A percentile compares a stretch with the other conserved stretches of the same genome.
These are phyloP conservation scores for Tremella fuciformis DNA, from an alignment of 768 basidiomycete species.

Conservation along the genomic window DNA sequence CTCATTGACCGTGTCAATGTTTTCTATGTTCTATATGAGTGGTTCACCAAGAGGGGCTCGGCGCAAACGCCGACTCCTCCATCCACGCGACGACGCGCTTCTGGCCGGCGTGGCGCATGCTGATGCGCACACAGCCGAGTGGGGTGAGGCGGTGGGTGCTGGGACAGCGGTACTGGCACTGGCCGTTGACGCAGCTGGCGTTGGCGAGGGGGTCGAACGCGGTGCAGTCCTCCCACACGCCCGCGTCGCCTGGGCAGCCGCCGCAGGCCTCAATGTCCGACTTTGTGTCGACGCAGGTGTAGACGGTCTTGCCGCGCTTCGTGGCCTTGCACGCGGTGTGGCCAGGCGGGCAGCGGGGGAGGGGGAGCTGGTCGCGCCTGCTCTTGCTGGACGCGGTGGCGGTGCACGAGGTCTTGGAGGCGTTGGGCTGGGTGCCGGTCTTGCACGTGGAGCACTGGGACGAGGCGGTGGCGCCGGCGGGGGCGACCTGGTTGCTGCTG, in stretches of 20 bases:
- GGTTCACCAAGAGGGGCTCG: no score
- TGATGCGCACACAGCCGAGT: slow-evolving; percentile 2
- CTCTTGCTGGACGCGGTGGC: neutral
- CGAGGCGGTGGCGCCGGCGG: slow-evolving; percentile 3
- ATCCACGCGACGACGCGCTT: no score
- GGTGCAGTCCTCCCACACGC: slow-evolving; percentile 4
- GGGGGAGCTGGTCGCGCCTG: neutral
- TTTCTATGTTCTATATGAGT: no score
- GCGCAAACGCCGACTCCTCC: no score
- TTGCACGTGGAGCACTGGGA: slow-evolving; percentile 4
- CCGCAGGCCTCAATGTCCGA: slow-evolving; percentile 7
- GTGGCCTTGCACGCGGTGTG: neutral
- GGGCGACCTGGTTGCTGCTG: slow-evolving; percentile 5
- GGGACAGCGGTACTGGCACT: slow-evolving; percentile 8
- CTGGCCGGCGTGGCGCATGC: no score
- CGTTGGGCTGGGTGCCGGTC: slow-evolving; percentile 3
- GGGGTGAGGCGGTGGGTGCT: neutral
- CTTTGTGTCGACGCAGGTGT: neutral
- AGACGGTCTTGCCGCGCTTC: neutral
- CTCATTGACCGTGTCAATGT: no score
- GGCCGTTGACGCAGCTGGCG: slow-evolving; percentile 6
- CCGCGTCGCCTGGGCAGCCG: slow-evolving; percentile 6
- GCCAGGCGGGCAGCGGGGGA: neutral
- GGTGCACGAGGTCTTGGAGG: slow-evolving; percentile 1
- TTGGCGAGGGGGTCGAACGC: slow-evolving; percentile 6